These are phyloP conservation scores for Chamaecyparis obtusa DNA, from an alignment of 75 land plant genomes.

Conservation along the genomic window DNA sequence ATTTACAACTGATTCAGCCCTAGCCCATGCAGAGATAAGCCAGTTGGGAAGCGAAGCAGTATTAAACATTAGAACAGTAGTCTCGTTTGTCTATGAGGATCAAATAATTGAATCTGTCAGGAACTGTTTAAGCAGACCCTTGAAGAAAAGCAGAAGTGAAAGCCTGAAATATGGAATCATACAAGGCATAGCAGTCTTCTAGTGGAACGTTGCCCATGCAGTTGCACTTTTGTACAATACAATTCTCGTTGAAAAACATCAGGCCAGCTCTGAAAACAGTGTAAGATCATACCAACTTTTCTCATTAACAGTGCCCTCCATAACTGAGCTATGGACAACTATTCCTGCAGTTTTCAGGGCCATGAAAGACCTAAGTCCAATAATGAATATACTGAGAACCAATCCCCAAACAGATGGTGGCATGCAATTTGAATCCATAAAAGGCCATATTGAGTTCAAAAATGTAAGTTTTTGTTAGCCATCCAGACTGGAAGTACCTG, in stretches of 20 bases:
- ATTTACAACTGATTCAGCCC: constrained; percentile 32
- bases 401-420: constrained; percentile 31
- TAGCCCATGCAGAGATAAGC: constrained; percentile 25
- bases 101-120: constrained; percentile 39
- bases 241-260: constrained; percentile 32
- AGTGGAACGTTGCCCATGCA: constrained; percentile 61
- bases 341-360: constrained; percentile 42
- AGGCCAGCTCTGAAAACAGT: constrained; percentile 37
- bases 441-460: constrained; percentile 41
- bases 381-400: constrained; percentile 35
- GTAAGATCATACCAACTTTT: constrained; percentile 49
- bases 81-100: constrained; percentile 53
- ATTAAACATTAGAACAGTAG: constrained; percentile 49
- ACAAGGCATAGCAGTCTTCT: constrained; percentile 36
- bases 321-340: constrained; percentile 42
- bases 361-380: constrained; percentile 30
- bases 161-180: constrained; percentile 40
- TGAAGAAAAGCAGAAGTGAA: constrained; percentile 29
- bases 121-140: constrained; percentile 28
- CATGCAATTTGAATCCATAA: constrained; percentile 8
- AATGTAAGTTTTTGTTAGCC: constrained; percentile 60
- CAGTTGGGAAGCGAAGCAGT: constrained; percentile 38
- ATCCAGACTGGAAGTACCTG: constrained; percentile 35
- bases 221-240: constrained; percentile 61
- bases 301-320: constrained; percentile 46